Percentiles rank a stretch among this genome's conserved stretches.
Evolutionary conservation across 768 basidiomycete species (phyloP).

Genomic region (Pleurotus ostreatus): DNA sequence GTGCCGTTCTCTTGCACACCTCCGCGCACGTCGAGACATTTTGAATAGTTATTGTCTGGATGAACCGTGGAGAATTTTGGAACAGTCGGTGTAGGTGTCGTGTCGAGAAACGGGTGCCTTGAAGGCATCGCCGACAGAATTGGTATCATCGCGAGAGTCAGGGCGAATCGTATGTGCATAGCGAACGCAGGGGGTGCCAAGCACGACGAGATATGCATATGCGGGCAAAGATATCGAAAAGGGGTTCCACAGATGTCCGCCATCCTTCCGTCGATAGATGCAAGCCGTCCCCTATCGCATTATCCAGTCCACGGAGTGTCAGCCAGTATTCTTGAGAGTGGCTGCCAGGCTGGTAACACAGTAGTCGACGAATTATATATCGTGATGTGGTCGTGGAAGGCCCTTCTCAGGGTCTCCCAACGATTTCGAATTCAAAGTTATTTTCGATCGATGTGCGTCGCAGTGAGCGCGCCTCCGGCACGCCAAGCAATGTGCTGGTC

Average conservation of each 20-base stretch:
- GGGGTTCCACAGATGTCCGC: background rate
- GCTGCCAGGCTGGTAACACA: no score
- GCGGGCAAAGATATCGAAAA: background rate
- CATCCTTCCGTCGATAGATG: no score
- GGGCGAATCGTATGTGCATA: background rate
- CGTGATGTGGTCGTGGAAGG: no score
- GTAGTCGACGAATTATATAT: no score
- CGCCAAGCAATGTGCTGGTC: no score
- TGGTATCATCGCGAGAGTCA: background rate
- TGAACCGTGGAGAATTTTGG: background rate
- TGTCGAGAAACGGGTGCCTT: background rate
- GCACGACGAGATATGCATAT: background rate
- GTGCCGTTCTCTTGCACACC: background rate
- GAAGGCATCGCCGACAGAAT: background rate
- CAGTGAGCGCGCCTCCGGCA: no score
- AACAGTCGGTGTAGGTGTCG: background rate
- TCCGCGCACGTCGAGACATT: constrained; percentile 3
- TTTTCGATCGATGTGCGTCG: no score
- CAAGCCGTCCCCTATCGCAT: no score
- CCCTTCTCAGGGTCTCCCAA: no score
- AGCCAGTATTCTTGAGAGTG: no score
- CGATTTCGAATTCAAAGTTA: no score
- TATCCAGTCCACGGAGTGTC: no score
- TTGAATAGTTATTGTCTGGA: background rate
- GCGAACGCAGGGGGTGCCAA: background rate